Evolutionary conservation across 2,329 filamentous ascomycete genomes (phyloP).

Genomic region (Fusarium goolgardi): DNA sequence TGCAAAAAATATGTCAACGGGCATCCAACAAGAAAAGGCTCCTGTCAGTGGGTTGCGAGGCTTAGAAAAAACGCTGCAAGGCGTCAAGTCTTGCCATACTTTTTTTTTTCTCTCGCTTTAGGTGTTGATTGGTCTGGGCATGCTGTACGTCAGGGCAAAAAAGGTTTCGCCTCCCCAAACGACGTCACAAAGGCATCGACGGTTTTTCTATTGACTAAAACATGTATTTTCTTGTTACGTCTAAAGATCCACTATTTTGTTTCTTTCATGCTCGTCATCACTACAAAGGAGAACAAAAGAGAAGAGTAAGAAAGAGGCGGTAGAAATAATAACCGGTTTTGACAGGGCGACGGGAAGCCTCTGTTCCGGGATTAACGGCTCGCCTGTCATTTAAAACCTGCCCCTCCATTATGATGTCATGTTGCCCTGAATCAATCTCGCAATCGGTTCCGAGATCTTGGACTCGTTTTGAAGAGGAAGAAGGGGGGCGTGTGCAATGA

Average conservation of each 20-base stretch:
- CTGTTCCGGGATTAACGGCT: constrained; percentile 11
- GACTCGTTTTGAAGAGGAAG: background rate
- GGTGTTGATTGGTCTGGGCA: background rate
- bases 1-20: background rate
- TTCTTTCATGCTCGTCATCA: constrained; percentile 13
- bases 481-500: constrained; percentile 14
- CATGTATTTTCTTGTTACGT: background rate
- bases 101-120: too few species aligned
- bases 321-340: constrained; percentile 30
- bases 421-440: constrained; percentile 24
- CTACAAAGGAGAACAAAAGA: background rate
- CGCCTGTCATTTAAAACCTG: background rate
- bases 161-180: constrained; percentile 15
- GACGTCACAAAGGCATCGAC: constrained; percentile 29
- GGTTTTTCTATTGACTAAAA: background rate
- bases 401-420: constrained; percentile 37
- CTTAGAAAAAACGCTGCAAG: constrained; percentile 7
- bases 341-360: background rate
- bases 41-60: constrained; percentile 3
- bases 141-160: constrained; percentile 1
- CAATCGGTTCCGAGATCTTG: constrained; percentile 36
- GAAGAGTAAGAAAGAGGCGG: background rate
- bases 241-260: constrained; percentile 15
- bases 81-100: background rate
- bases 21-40: background rate